Conservation (phyloP, 805 yeast genomes). For the Candida verbasci region DNA sequence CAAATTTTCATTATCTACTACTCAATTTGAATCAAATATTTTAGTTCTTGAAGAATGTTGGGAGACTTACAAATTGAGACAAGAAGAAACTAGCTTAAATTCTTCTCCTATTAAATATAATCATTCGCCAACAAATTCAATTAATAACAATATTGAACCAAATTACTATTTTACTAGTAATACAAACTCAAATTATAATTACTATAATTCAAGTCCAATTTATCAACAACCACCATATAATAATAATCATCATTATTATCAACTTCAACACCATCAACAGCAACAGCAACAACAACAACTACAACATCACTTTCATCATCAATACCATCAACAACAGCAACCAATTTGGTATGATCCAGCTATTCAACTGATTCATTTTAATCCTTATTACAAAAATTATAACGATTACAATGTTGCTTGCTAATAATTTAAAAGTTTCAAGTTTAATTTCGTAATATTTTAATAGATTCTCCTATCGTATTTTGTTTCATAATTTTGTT, state of each 20-base stretch:
- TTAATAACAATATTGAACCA: neutral
- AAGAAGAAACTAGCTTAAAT: neutral
- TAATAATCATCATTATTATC: neutral
- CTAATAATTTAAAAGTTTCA: no score
- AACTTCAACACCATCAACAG: neutral
- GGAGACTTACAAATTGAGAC: slow-evolving; percentile 10
- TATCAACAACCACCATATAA: neutral
- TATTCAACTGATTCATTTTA: slow-evolving; percentile 3
- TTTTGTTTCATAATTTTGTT: no score
- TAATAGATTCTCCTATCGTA: no score
- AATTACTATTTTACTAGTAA: neutral
- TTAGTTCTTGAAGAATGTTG: slow-evolving; percentile 41
- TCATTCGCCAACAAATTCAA: neutral
- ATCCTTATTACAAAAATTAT: slow-evolving; percentile 1
- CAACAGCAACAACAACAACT: neutral
- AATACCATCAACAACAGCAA: slow-evolving; percentile 1
- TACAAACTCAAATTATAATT: no score
- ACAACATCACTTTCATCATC: neutral
- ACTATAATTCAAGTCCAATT: slow-evolving; percentile 3
- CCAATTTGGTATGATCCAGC: slow-evolving; percentile 5
- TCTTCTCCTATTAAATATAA: neutral
- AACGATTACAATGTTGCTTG: neutral
- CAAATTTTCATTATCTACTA: slow-evolving; percentile 54
- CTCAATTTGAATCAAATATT: slow-evolving; percentile 33
- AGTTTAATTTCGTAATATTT: no score